Conservation (phyloP, 768 basidiomycete species). For the Pleurotus pulmonarius region DNA sequence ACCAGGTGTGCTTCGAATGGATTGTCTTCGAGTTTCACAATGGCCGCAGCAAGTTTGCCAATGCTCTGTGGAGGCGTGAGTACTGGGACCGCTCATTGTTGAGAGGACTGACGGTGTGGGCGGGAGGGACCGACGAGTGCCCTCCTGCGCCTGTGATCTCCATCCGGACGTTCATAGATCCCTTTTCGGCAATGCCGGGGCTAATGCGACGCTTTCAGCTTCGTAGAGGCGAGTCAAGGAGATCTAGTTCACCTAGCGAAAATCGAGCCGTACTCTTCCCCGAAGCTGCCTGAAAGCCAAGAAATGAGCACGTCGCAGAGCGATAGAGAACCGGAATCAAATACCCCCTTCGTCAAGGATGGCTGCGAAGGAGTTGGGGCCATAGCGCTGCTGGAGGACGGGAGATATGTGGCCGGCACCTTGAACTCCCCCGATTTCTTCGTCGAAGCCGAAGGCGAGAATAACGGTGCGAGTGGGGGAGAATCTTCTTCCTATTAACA, state of each 20-base stretch:
- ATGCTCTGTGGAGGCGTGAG: too few species aligned
- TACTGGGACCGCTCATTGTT: not conserved
- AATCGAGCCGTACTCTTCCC: constrained; percentile 44
- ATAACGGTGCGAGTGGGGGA: constrained; percentile 60
- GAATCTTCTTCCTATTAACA: constrained; percentile 56
- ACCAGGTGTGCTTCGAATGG: too few species aligned
- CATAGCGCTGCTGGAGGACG: constrained; percentile 57
- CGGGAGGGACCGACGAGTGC: constrained; percentile 80
- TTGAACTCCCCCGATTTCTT: constrained; percentile 60
- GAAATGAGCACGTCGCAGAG: not conserved
- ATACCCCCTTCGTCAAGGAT: constrained; percentile 86
- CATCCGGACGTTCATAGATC: constrained; percentile 57
- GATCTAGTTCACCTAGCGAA: constrained; percentile 34
- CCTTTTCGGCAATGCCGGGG: constrained; percentile 72
- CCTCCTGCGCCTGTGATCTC: constrained; percentile 71
- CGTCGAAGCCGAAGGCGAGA: constrained; percentile 72
- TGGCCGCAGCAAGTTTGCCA: too few species aligned
- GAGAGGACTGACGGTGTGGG: too few species aligned
- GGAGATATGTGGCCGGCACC: constrained; percentile 49
- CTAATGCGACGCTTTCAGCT: constrained; percentile 2
- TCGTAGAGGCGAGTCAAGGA: too few species aligned
- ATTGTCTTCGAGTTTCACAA: too few species aligned
- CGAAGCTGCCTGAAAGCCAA: constrained; percentile 33
- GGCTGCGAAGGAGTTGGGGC: constrained; percentile 67
- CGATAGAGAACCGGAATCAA: constrained; percentile 11